Evolutionary conservation across 2,329 filamentous ascomycete genomes (phyloP).

Genomic region (Phialophora chinensis): DNA sequence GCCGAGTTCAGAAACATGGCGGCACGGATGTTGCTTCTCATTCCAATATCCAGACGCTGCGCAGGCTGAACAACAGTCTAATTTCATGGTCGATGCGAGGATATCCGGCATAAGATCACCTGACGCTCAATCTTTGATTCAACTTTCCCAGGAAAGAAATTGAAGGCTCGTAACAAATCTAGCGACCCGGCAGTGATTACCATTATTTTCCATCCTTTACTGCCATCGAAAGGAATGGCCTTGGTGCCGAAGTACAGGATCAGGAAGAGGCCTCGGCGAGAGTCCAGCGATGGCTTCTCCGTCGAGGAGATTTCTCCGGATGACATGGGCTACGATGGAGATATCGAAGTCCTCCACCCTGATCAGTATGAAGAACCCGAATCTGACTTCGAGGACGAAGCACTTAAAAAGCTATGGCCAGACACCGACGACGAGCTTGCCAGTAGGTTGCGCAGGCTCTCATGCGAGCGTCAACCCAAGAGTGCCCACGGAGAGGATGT

Average conservation of each 20-base stretch:
- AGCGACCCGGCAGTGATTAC: neutral
- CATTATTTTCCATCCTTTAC: neutral
- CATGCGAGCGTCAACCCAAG: slow-evolving; percentile 20
- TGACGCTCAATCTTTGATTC: neutral
- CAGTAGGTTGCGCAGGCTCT: slow-evolving; percentile 32
- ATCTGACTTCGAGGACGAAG: slow-evolving; percentile 37
- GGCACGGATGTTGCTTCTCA: neutral
- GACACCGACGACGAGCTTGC: slow-evolving; percentile 37
- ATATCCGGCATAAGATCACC: neutral
- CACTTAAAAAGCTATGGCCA: slow-evolving; percentile 46
- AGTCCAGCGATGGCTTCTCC: slow-evolving; percentile 37
- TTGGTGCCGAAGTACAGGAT: slow-evolving; percentile 15
- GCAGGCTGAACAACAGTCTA: neutral
- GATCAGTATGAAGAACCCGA: slow-evolving; percentile 45
- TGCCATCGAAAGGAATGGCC: slow-evolving; percentile 15
- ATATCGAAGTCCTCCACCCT: slow-evolving; percentile 46
- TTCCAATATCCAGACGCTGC: neutral
- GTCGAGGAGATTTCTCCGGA: slow-evolving; percentile 41
- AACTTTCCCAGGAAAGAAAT: neutral
- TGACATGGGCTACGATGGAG: slow-evolving; percentile 43
- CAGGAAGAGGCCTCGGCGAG: slow-evolving; percentile 37
- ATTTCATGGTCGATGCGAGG: neutral
- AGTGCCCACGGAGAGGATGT: neutral
- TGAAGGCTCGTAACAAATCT: neutral
- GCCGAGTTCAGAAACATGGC: neutral